Evolutionary conservation across 73 alveolate genomes (phyloP), one percentile per base, ranked within the genome.

Genomic region (Stentor coeruleus): DNA sequence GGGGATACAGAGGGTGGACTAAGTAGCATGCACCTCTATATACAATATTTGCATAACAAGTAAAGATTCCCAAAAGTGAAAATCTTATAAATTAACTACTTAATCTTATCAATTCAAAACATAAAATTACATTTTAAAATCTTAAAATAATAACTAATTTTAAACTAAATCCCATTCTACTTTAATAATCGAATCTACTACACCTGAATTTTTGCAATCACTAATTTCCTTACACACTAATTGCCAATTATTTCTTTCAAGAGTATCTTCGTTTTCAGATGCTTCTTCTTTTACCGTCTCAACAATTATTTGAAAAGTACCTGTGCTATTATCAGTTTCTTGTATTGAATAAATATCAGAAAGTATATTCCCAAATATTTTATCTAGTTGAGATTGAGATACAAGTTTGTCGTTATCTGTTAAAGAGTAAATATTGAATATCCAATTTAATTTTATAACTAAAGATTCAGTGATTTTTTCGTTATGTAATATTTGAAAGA

Each of bases 261-360:
- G n/a, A 2, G 33, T 26, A 20, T 66, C 79, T 66, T 66, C 79
- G 11, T 14, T 40, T 20, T 66, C 79, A 20, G 79, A 20, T 0
- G 79, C 79, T 33, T 66, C 79, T 66, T 66, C 79, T 33, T 66
- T 66, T 28, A 20, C 40, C 0, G 79, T 66, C 33, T 66, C 79
- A 20, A 66, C 39, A 20, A 66, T 40, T 28, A 66, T 66, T 33
- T 66, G n/a, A 31, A 66, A 66, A 20, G 79, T 66, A 28, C 33
- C 39, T 26, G 26, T 40, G 15, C 33, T 66, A 66, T 66, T 20
- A 20, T 31, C 37, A 28, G 36, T 14, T 28, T 28, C 37, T 28
- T 37, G 39, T 66, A 28, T 33, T 33, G n/a, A 37, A 66, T 66
- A 66, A 66, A 66, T 26, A 66, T 66, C 41, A 20, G 26, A 28